Evolutionary conservation across 768 basidiomycete species (phyloP), one percentile per base, ranked within the genome.

Genomic region (Chiua virens): DNA sequence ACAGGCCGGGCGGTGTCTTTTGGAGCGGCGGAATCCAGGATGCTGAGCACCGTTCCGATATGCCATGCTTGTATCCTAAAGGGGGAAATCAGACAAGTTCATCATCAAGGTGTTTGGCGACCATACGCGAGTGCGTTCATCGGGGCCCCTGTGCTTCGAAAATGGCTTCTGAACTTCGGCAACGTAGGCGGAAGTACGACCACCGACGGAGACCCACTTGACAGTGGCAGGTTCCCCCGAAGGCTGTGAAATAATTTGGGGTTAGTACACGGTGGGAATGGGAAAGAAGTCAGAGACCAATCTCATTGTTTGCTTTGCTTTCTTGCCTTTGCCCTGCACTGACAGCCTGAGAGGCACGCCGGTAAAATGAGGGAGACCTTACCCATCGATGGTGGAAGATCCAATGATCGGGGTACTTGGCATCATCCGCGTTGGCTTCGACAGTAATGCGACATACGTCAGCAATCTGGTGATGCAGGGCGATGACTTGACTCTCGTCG

Each of bases 121-220:
- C n/a, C 13, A 15, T 48, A 59, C 52, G 17, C 34, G 18, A 7
- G 22, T 23, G 22, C 10, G 8, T 23, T 46, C 45, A n/a, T 47
- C 30, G 22, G 25, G 25, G 11, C 1, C 39, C 22, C 37, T 51
- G 8, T 30, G 50, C 23, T 49, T 55, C 25, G 47, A 18, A 23
- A 69, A 51, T 15, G 72, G 62, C 25, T 64, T 60, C 64, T 89
- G 89, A 10, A 89, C 69, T 66, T 89, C 81, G 13, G 64, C 61
- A 8, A 90, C 82, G 57, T 77, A 85, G 14, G 89, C 89, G 4
- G 87, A 87, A 8, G 89, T 90, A 15, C 88, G 76, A 4, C 89
- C 87, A 17, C 86, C 87, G 8, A 92, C 85, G 5, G 82, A 87
- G 47, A 86, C 65, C 79, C 84, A 91, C 59, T 79, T 80, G 49